Base-by-base conservation (phyloP, 83 land plant species). In the Larix sibirica region DNA sequence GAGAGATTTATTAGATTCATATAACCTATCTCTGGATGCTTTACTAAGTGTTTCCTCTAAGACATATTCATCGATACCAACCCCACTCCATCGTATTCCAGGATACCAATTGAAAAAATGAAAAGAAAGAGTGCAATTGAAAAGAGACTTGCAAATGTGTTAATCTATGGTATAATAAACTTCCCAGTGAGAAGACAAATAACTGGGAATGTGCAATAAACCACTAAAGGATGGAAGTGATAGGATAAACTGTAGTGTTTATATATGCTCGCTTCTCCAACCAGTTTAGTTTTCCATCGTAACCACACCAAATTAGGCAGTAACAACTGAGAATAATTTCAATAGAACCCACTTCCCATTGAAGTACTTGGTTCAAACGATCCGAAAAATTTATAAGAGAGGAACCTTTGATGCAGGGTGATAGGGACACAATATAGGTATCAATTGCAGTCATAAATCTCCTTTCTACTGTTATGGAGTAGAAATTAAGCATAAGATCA, bases 251-350 rank as follows among this genome's bases (percentile, higher is more conserved):
- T n/a, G n/a, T 90, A 62, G 94, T 92, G 67, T 94, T 94, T 62
- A 94, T 91, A 78, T 94, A 94, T 17, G 96, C 94, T 18, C 92
- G 24, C 79, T 92, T 90, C 88, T 94, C 90, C 86, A 94, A 84
- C 24, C 79, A 44, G 80, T 82, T 88, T 82, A 94, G 69, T 40
- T 90, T 84, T 36, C 96, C 96, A 76, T 85, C 85, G 85, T 94
- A 94, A 24, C 94, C 96, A 83, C 92, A 94, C 96, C 94, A 94
- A 24, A 94, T 88, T 17, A 92, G 96, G 59, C 92, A 94, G 92
- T 94, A 94, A 80, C 94, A 71, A 62, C 94, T 94, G 36, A 94
- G 88, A 75, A 94, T 62, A 81, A 94, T 94, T 68, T 94, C 96
- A 81, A 94, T 82, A 8, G 94, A 94, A 23, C 96, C 96, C 20